Conservation (phyloP, 2,329 filamentous ascomycete genomes). For the Pseudogymnoascus sp. region DNA sequence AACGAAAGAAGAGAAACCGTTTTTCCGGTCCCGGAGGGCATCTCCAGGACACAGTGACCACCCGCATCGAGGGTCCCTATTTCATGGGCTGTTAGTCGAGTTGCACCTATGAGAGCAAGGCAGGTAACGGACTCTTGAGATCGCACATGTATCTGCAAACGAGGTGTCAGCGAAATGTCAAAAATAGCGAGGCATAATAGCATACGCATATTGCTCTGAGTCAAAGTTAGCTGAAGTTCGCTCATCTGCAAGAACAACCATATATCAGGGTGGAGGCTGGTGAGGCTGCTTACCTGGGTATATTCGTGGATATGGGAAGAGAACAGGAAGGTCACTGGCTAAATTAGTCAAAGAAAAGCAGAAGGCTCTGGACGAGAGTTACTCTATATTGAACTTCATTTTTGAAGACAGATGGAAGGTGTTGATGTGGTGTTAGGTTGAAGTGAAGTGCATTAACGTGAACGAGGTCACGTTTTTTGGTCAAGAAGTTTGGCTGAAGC, state of each 20-base stretch:
- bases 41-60: constrained; percentile 93
- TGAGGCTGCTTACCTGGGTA: constrained; percentile 45
- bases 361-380: constrained; percentile 23
- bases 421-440: background rate
- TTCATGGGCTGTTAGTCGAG: background rate
- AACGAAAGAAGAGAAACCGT: constrained; percentile 90
- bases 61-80: constrained; percentile 76
- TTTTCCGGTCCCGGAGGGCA: constrained; percentile 98
- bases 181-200: constrained; percentile 11
- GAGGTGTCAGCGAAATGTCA: background rate
- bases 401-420: constrained; percentile 27
- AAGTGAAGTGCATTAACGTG: background rate
- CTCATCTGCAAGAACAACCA: background rate
- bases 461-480: constrained; percentile 6
- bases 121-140: constrained; percentile 50
- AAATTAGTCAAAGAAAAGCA: constrained; percentile 17
- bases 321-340: constrained; percentile 55
- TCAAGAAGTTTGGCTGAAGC: background rate
- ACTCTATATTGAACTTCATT: constrained; percentile 78
- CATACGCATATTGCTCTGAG: constrained; percentile 60
- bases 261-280: background rate
- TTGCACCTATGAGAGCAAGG: background rate
- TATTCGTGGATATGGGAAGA: constrained; percentile 68
- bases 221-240: constrained; percentile 35
- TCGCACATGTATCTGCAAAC: constrained; percentile 65